Conservation (phyloP, 2,329 filamentous ascomycete species). For the Xylariaceae sp. region DNA sequence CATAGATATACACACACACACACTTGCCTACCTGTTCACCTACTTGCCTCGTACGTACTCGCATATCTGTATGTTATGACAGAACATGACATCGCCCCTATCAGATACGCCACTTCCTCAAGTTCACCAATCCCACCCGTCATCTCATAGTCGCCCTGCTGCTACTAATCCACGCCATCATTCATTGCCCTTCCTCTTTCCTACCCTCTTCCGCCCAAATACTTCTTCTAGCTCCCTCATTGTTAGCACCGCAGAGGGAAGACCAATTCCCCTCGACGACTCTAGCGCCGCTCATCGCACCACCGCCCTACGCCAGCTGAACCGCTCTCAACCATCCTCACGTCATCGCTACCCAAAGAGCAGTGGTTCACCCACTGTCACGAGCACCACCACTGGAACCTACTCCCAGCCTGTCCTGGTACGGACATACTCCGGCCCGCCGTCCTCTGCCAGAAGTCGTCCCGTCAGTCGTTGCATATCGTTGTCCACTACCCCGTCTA, state of each 20-base stretch:
- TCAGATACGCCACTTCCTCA: conserved; percentile 15
- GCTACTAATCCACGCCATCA: conserved; percentile 37
- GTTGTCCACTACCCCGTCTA: conserved; percentile 28
- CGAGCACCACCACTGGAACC: conserved; percentile 44
- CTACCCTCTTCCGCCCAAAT: conserved; percentile 51
- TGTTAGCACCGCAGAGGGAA: conserved; percentile 58
- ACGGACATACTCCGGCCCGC: conserved; percentile 60
- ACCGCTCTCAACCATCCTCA: conserved; percentile 56
- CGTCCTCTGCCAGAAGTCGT: conserved; percentile 37
- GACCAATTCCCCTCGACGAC: conserved; percentile 59
- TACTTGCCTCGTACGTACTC: background rate
- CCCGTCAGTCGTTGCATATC: conserved; percentile 37
- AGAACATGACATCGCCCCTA: conserved; percentile 5
- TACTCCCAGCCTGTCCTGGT: conserved; percentile 69
- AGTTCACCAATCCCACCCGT: conserved; percentile 20
- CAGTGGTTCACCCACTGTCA: conserved; percentile 54
- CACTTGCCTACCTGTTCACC: background rate
- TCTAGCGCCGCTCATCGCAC: conserved; percentile 59
- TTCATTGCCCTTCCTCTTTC: conserved; percentile 52
- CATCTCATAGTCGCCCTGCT: conserved; percentile 21
- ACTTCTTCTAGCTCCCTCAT: conserved; percentile 54
- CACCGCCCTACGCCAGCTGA: conserved; percentile 63
- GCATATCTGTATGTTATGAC: background rate
- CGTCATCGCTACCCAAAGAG: conserved; percentile 61
- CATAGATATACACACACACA: background rate